A percentile compares a stretch with the other conserved stretches of the same genome.
Evolutionary conservation across 768 basidiomycete genomes (phyloP).

Genomic region (Gloeopeniophorella convolvens): DNA sequence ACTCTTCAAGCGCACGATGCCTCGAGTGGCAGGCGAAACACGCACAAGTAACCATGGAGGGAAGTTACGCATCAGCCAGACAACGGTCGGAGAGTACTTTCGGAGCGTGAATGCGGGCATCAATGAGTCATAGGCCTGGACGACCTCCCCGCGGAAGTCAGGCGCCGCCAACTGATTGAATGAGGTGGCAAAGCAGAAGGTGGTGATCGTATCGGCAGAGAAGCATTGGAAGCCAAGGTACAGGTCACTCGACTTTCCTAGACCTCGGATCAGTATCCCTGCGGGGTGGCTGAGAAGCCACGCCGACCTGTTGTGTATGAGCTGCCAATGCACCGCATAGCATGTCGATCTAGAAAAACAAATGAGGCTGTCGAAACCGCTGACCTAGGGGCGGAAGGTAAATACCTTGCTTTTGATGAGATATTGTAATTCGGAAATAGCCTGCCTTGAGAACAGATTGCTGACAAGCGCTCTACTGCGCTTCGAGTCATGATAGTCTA

Average conservation of each 20-base stretch:
- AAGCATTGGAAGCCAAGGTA: constrained; percentile 37
- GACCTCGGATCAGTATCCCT: not conserved
- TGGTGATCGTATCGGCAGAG: constrained; percentile 38
- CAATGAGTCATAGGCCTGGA: constrained; percentile 29
- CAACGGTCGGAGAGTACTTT: constrained; percentile 1
- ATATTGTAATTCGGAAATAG: constrained; percentile 32
- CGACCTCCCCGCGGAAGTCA: constrained; percentile 32
- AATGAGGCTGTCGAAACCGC: not conserved
- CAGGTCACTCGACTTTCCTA: constrained; percentile 28
- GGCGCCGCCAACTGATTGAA: constrained; percentile 29
- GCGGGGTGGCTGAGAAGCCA: not conserved
- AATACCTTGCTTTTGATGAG: constrained; percentile 30
- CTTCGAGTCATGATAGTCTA: constrained; percentile 31
- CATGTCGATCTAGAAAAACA: constrained; percentile 28
- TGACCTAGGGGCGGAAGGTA: not conserved
- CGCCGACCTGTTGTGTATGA: constrained; percentile 4
- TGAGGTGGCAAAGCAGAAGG: constrained; percentile 35
- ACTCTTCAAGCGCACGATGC: not conserved
- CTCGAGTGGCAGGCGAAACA: not conserved
- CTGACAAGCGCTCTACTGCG: constrained; percentile 28
- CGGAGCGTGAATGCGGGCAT: constrained; percentile 23
- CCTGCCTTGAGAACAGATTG: constrained; percentile 35
- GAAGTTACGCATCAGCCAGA: constrained; percentile 1
- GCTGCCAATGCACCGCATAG: constrained; percentile 20
- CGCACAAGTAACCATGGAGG: not conserved